These are phyloP conservation scores for Hypoxylon lenormandii DNA, from an alignment of 495 filamentous ascomycete genomes.

Conservation along the genomic window DNA sequence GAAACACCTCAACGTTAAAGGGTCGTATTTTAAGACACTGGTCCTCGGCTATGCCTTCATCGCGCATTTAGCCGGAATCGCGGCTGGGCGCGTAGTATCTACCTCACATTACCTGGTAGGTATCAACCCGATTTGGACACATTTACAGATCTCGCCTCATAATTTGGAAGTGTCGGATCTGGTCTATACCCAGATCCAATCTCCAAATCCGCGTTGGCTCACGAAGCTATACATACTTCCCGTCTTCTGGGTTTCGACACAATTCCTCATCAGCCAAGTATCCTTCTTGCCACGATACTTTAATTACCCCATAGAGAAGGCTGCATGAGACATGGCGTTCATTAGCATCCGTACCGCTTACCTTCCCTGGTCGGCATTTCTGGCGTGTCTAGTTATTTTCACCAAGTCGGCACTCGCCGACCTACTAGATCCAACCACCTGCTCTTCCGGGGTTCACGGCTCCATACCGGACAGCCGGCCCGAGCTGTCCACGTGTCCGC, in stretches of 20 bases:
- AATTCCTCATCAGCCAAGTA: too few relatives aligned
- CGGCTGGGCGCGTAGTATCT: background rate
- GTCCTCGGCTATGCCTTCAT: slow-evolving; percentile 3
- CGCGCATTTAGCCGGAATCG: slow-evolving; percentile 38
- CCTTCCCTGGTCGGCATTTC: background rate
- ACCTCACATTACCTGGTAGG: too few relatives aligned
- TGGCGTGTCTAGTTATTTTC: background rate
- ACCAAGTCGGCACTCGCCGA: slow-evolving; percentile 1
- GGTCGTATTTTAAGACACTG: too few relatives aligned
- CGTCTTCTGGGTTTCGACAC: too few relatives aligned
- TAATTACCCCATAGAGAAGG: background rate
- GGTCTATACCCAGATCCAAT: background rate
- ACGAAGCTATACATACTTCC: too few relatives aligned
- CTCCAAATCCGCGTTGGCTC: background rate
- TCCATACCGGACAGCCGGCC: background rate
- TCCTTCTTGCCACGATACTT: too few relatives aligned
- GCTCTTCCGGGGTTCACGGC: slow-evolving; percentile 1
- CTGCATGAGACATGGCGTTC: slow-evolving; percentile 2
- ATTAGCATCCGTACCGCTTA: background rate
- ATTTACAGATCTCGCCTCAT: slow-evolving; percentile 23
- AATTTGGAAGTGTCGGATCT: background rate
- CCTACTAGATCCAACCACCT: slow-evolving; percentile 2
- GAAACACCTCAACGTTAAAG: too few relatives aligned
- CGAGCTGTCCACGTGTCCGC: slow-evolving; percentile 17
- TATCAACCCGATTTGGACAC: slow-evolving; percentile 30